phyloP scores from a whole-genome alignment of 2,329 filamentous ascomycete genomes.

The Phaeosphaeriaceae sp. region DNA sequence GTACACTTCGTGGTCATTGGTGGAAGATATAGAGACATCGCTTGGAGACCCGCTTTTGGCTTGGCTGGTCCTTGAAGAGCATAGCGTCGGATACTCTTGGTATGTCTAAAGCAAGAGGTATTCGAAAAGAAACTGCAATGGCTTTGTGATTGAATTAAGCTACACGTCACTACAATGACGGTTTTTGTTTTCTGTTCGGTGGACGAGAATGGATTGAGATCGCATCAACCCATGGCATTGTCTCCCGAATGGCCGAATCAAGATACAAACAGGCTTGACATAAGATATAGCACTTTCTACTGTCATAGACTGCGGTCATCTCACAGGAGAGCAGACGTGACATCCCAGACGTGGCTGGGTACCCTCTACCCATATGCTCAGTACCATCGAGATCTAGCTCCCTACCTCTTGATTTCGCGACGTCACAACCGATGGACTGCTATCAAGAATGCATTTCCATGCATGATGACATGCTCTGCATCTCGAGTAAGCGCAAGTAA shows the following conservation, averaged over 20 bases:
- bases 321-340: too few relatives aligned
- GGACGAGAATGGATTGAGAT: too few relatives aligned
- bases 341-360: background rate
- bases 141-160: too few relatives aligned
- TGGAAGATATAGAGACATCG: slow-evolving; percentile 1
- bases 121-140: too few relatives aligned
- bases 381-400: background rate
- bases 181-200: too few relatives aligned
- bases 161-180: too few relatives aligned
- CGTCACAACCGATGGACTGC: background rate
- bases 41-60: slow-evolving; percentile 6
- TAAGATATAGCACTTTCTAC: too few relatives aligned
- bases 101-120: too few relatives aligned
- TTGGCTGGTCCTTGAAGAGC: background rate
- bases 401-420: background rate
- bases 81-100: background rate
- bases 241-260: too few relatives aligned
- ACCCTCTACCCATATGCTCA: background rate
- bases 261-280: too few relatives aligned
- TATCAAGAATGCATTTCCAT: background rate
- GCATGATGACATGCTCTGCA: background rate
- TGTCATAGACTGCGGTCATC: too few relatives aligned
- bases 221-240: too few relatives aligned
- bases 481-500: background rate
- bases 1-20: background rate